Conservation (phyloP, 176 grass and related monocot genomes). For the Chrysopogon serrulatus region DNA sequence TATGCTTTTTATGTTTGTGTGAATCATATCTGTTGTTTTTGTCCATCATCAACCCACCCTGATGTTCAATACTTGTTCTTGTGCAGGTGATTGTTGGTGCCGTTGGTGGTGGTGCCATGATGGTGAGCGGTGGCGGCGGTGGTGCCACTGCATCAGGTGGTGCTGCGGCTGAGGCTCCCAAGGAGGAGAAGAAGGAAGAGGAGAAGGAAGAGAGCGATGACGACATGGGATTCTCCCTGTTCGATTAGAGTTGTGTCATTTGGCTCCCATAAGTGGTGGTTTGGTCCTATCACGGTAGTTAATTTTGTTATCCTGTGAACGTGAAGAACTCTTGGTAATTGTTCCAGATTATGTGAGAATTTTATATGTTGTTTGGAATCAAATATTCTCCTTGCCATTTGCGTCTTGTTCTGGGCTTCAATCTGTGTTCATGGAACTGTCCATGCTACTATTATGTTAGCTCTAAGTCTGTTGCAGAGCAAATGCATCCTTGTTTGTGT, state of each 20-base stretch:
- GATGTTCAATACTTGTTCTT: not conserved
- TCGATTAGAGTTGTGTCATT: constrained; percentile 47
- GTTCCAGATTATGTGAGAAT: not conserved
- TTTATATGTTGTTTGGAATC: not conserved
- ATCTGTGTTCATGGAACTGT: too few relatives aligned
- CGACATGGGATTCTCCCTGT: constrained; percentile 90
- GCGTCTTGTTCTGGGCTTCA: not conserved
- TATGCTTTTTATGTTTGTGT: not conserved
- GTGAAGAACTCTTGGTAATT: not conserved
- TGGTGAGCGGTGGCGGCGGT: constrained; percentile 42
- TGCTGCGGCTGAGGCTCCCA: constrained; percentile 40
- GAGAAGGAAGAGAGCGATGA: constrained; percentile 95
- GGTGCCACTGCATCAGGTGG: constrained; percentile 26
- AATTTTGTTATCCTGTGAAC: constrained; percentile 24
- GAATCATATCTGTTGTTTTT: not conserved
- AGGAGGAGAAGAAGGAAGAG: constrained; percentile 86
- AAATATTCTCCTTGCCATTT: not conserved
- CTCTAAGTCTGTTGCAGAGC: too few relatives aligned
- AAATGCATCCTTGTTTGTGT: not conserved
- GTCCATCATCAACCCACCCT: not conserved
- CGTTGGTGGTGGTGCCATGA: constrained; percentile 43
- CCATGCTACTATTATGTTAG: too few relatives aligned
- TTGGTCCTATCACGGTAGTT: constrained; percentile 1
- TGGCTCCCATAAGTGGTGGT: not conserved
- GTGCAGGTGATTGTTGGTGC: constrained; percentile 63